Evolutionary conservation across 1,284 basidiomycete species (phyloP).

Genomic region (Cryptococcus jaspeensis): DNA sequence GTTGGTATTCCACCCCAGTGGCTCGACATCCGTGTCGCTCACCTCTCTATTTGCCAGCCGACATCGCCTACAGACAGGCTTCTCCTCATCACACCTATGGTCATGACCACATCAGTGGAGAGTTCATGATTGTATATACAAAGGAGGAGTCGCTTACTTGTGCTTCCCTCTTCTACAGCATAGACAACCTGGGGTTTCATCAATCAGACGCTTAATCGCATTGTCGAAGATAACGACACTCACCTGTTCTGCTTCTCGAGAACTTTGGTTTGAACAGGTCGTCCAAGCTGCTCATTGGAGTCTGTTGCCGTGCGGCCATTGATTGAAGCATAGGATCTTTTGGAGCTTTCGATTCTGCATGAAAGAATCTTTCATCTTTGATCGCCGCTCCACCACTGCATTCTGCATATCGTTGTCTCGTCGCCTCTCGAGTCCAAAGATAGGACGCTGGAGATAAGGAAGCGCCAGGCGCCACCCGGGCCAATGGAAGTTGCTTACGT

Average conservation of each 20-base stretch:
- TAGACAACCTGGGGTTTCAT: slow-evolving; percentile 5
- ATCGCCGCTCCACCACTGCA: too few relatives aligned
- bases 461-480: too few relatives aligned
- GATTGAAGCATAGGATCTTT: too few relatives aligned
- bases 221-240: not conserved
- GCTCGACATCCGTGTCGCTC: not conserved
- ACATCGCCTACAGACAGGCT: slow-evolving; percentile 13
- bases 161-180: slow-evolving; percentile 14
- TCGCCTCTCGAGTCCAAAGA: too few relatives aligned
- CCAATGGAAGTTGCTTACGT: too few relatives aligned
- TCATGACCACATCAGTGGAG: not conserved
- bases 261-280: slow-evolving; percentile 10
- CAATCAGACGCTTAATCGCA: not conserved
- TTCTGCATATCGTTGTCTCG: too few relatives aligned
- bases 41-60: slow-evolving; percentile 9
- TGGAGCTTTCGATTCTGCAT: too few relatives aligned
- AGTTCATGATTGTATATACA: not conserved
- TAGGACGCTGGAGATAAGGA: too few relatives aligned
- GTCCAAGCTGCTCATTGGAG: not conserved
- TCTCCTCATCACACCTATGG: slow-evolving; percentile 16
- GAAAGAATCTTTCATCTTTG: too few relatives aligned
- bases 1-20: not conserved
- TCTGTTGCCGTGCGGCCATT: too few relatives aligned
- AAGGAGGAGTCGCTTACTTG: slow-evolving; percentile 1
- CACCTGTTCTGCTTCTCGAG: slow-evolving; percentile 10